phyloP scores from a whole-genome alignment of 106 monocot genomes.

The Dendrobium officinale region DNA sequence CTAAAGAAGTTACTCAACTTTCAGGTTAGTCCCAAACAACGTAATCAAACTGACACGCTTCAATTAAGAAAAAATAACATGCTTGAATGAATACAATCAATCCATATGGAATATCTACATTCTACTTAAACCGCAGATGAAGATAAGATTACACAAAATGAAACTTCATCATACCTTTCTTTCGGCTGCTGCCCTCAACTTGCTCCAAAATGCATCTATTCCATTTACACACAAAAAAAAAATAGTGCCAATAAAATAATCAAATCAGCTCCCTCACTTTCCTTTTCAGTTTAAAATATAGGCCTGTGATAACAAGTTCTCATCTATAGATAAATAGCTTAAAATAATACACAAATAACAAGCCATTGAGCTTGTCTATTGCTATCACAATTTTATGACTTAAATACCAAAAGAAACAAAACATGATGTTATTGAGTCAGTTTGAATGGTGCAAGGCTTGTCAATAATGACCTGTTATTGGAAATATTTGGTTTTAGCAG shows the following conservation, averaged over 20 bases:
- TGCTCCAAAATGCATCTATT: slow-evolving; percentile 8
- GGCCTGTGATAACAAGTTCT: background rate
- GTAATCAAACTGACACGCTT: background rate
- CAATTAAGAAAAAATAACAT: background rate
- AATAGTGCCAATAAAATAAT: background rate
- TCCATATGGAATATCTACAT: background rate
- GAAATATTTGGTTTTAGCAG: background rate
- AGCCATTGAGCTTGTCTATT: background rate
- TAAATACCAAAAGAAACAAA: background rate
- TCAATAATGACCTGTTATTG: background rate
- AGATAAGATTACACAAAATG: background rate
- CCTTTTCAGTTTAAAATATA: background rate
- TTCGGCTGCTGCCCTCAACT: background rate
- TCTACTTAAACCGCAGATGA: background rate
- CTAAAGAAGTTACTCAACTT: background rate
- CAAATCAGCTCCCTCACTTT: background rate
- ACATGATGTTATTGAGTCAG: background rate
- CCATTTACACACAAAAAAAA: background rate
- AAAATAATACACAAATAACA: background rate
- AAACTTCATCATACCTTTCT: slow-evolving; percentile 8
- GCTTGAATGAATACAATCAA: background rate
- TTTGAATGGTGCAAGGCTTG: background rate
- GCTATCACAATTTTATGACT: background rate
- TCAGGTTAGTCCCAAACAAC: background rate
- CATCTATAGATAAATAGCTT: background rate